Evolutionary conservation across 306 rosid genomes (phyloP).

Genomic region (Vigna mungo): DNA sequence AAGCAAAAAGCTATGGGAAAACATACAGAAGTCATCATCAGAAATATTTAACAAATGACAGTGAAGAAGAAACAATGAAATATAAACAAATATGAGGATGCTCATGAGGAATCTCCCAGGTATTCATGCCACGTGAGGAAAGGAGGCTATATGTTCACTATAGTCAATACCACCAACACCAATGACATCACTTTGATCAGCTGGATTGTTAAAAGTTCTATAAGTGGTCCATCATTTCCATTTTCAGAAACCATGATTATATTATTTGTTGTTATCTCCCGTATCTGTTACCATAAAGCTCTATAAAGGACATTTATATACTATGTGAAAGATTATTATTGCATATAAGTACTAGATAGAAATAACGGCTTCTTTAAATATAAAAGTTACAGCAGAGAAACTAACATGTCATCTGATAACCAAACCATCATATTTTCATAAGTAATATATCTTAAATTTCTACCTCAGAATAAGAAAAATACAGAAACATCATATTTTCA

Average conservation of each 20-base stretch:
- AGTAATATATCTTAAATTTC: too few species aligned
- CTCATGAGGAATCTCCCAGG: conserved; percentile 98
- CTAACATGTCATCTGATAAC: conserved; percentile 21
- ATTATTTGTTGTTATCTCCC: conserved; percentile 97
- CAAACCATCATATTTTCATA: not conserved
- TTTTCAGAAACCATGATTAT: conserved; percentile 97
- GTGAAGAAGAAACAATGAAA: conserved; percentile 10
- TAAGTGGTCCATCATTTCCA: conserved; percentile 99
- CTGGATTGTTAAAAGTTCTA: conserved; percentile 97
- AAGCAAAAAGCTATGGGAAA: not conserved
- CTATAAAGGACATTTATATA: conserved; percentile 32
- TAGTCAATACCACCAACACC: conserved; percentile 99
- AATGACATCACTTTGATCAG: conserved; percentile 92
- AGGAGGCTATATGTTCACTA: conserved; percentile 98
- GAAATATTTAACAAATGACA: conserved; percentile 7
- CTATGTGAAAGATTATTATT: not conserved
- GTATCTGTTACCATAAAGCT: conserved; percentile 62
- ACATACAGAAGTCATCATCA: conserved; percentile 10
- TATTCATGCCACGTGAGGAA: conserved; percentile 99
- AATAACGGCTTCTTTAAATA: conserved; percentile 3
- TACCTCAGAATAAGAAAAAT: too few species aligned
- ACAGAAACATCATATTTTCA: too few species aligned
- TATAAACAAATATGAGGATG: conserved; percentile 17
- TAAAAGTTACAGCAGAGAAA: conserved; percentile 10
- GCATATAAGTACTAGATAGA: not conserved